These are phyloP conservation scores for Cordia subcordata DNA, from an alignment of 257 asterid species.

Conservation along the genomic window DNA sequence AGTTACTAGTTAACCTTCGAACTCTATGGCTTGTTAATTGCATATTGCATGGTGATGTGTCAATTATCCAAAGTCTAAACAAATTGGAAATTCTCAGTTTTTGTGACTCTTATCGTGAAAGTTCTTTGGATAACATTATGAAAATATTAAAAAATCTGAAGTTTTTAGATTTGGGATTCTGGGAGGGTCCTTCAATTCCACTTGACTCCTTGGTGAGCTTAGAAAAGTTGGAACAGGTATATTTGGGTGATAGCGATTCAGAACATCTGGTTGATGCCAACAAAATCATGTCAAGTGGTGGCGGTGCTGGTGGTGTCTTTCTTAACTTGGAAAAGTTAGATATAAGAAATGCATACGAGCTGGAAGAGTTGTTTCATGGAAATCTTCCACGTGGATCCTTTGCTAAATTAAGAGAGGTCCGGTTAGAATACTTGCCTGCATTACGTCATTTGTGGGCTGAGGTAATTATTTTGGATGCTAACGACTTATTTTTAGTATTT, in stretches of 20 bases:
- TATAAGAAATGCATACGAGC: background rate
- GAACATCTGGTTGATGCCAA: background rate
- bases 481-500: background rate
- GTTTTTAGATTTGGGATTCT: background rate
- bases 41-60: background rate
- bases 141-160: slow-evolving; percentile 3
- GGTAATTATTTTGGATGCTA: too few species aligned
- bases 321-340: background rate
- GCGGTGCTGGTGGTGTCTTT: background rate
- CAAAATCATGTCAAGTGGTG: background rate
- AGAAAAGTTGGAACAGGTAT: slow-evolving; percentile 14
- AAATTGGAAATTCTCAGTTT: slow-evolving; percentile 13
- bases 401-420: background rate
- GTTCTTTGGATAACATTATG: background rate
- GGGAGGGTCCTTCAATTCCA: background rate
- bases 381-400: slow-evolving; percentile 8
- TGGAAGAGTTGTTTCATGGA: slow-evolving; percentile 9
- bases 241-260: background rate
- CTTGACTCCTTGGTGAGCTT: slow-evolving; percentile 1
- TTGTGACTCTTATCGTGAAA: background rate
- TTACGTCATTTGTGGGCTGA: slow-evolving; percentile 3
- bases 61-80: slow-evolving; percentile 1
- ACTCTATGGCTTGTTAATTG: background rate
- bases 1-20: slow-evolving; percentile 2
- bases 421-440: background rate